Base-by-base conservation (phyloP, 352 stramenopile species). In the Phytopythium boreale region DNA sequence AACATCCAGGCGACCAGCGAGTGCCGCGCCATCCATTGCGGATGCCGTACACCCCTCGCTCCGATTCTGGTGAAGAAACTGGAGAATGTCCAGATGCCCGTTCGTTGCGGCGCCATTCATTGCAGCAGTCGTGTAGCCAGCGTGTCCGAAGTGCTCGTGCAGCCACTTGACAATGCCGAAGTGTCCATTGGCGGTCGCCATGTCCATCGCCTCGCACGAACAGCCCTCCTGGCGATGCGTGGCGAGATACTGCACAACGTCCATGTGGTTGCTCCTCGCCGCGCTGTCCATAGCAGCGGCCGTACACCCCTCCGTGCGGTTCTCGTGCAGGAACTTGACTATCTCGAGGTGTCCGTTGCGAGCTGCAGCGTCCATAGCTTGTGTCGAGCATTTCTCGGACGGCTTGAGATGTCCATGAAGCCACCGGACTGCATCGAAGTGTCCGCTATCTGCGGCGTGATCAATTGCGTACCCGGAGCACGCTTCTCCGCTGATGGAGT, bases 301-400 rank as follows among this genome's bases (percentile, higher is more conserved):
- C 4, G 70, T 76, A 19, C 70, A 77, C 22, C 73, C 73, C 58
- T 76, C 70, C 0, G 61, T 49, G 14, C 70, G 64, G 53, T 77
- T 72, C 11, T 8, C 10, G 59, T 80, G 61, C 44, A 80, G 64
- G 27, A 76, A 80, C 22, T 57, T n/a, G 7, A 80, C 67, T 37
- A 80, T 61, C 1, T 75, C 59, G 24, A 77, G 36, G 39, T 77
- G 63, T 7, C 73, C 69, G 20, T 73, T 26, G 14, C 62, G 66
- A 27, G 66, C 66, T 5, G 69, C 69, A 59, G 66, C 66, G 57
- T 70, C 62, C 69, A 76, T 68, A 34, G 66, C 69, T 4, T 24
- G 17, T 10, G 41, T 22, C 15, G 41, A n/a, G 41, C 41, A 47
- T 9, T n/a, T 15, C 37, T 43, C 15, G 37, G 37, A 43, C 11